phyloP scores from a whole-genome alignment of 1,284 basidiomycete species.

The Cystobasidium slooffiae region DNA sequence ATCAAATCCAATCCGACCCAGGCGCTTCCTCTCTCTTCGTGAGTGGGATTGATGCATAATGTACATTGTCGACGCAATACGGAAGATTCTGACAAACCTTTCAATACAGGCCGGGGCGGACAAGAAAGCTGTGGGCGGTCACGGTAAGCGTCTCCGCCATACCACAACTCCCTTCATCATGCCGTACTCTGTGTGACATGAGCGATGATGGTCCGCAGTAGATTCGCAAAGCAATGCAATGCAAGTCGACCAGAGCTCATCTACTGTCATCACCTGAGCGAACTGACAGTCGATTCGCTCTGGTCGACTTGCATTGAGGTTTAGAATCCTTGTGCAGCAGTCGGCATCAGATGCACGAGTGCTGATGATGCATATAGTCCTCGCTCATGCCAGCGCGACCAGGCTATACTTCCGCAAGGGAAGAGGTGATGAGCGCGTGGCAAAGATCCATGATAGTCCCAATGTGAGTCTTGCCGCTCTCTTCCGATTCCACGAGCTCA shows the following conservation, averaged over 20 bases:
- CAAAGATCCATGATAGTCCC: constrained; percentile 91
- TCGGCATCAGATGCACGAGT: too few species aligned
- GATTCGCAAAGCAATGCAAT: too few species aligned
- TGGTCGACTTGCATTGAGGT: too few species aligned
- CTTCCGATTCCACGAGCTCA: neutral
- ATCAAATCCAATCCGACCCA: constrained; percentile 71
- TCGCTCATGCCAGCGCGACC: constrained; percentile 83
- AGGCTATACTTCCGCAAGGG: constrained; percentile 86
- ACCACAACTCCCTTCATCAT: too few species aligned
- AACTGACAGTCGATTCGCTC: too few species aligned
- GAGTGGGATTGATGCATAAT: constrained; percentile 67
- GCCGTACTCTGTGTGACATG: too few species aligned
- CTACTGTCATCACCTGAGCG: too few species aligned
- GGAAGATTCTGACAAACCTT: constrained; percentile 61
- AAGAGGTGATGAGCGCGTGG: constrained; percentile 89
- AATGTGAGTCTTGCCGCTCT: constrained; percentile 66
- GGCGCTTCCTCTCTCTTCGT: constrained; percentile 94
- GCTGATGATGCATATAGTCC: too few species aligned
- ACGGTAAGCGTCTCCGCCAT: constrained; percentile 61
- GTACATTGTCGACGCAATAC: constrained; percentile 64
- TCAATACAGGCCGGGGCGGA: constrained; percentile 43
- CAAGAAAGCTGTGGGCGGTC: constrained; percentile 64
- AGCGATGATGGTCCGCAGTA: too few species aligned
- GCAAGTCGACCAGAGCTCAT: too few species aligned
- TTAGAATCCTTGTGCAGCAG: too few species aligned